phyloP scores from a whole-genome alignment of 2,329 filamentous ascomycete genomes.

The Aureobasidium sp. region DNA sequence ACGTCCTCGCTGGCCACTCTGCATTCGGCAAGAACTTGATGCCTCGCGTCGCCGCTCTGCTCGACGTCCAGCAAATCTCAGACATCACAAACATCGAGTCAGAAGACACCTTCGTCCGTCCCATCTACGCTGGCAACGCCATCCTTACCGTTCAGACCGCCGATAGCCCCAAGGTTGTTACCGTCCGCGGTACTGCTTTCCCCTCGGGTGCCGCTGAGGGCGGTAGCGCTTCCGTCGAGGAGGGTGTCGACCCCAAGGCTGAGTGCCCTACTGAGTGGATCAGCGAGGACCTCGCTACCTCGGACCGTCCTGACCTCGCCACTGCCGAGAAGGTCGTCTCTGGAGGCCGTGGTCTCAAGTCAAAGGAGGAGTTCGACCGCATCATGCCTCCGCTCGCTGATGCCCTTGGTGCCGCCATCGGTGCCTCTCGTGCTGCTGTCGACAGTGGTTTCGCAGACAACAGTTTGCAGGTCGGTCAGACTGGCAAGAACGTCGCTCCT shows the following conservation, averaged over 20 bases:
- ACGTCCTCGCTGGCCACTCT: conserved; percentile 83
- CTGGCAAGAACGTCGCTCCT: conserved; percentile 95
- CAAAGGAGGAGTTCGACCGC: conserved; percentile 93
- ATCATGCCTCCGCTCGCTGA: conserved; percentile 90
- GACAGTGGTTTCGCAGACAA: conserved; percentile 98
- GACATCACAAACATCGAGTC: conserved; percentile 81
- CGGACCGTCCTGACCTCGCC: conserved; percentile 84
- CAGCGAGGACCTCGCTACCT: conserved; percentile 86
- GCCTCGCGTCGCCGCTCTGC: conserved; percentile 81
- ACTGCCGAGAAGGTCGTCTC: conserved; percentile 89
- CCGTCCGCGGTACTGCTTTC: conserved; percentile 89
- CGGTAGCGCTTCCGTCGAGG: conserved; percentile 69
- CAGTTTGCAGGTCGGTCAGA: conserved; percentile 95
- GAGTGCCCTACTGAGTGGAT: conserved; percentile 77
- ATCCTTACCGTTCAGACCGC: conserved; percentile 91
- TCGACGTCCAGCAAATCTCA: conserved; percentile 89
- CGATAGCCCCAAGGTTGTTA: conserved; percentile 81
- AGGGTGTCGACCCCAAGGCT: conserved; percentile 75
- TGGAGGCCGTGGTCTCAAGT: conserved; percentile 90
- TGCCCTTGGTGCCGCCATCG: conserved; percentile 87
- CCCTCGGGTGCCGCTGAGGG: conserved; percentile 63
- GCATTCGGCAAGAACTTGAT: conserved; percentile 95
- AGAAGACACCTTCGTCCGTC: conserved; percentile 87
- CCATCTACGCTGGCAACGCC: conserved; percentile 96
- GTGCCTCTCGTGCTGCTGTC: conserved; percentile 88